Conservation (phyloP, 768 basidiomycete genomes). For the Fibroporia radiculosa region DNA sequence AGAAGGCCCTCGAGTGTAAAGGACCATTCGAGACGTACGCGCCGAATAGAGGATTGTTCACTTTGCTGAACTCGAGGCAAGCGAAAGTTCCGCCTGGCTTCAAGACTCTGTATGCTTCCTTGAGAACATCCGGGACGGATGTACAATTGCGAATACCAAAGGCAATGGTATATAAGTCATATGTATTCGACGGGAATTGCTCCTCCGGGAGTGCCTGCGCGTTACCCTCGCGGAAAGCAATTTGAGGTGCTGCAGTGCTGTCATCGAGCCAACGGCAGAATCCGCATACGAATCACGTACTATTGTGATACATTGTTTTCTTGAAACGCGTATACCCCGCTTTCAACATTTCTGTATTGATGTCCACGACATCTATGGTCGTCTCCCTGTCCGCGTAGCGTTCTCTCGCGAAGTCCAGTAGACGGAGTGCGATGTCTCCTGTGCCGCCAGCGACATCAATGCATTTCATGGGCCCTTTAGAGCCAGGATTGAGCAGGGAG, state of each 20-base stretch:
- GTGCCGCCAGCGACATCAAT: constrained; percentile 98
- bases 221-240: constrained; percentile 89
- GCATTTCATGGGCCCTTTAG: constrained; percentile 66
- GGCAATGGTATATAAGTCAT: constrained; percentile 96
- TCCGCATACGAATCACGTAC: constrained; percentile 38
- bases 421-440: constrained; percentile 92
- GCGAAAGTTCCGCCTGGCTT: constrained; percentile 96
- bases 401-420: constrained; percentile 86
- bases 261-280: too few species aligned
- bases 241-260: constrained; percentile 65
- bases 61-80: constrained; percentile 93
- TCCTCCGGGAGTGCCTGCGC: constrained; percentile 69
- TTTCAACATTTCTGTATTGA: constrained; percentile 92
- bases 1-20: not conserved
- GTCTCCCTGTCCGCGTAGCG: constrained; percentile 87
- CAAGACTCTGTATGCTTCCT: constrained; percentile 87
- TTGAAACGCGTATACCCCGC: constrained; percentile 89
- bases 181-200: constrained; percentile 72
- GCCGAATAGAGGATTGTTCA: constrained; percentile 79
- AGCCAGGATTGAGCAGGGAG: constrained; percentile 65
- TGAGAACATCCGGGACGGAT: constrained; percentile 77
- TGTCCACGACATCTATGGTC: constrained; percentile 83
- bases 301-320: constrained; percentile 97
- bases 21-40: constrained; percentile 51
- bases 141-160: constrained; percentile 99